phyloP scores from a whole-genome alignment of 2,329 filamentous ascomycete genomes.

The Rugonectria rugulosa region DNA sequence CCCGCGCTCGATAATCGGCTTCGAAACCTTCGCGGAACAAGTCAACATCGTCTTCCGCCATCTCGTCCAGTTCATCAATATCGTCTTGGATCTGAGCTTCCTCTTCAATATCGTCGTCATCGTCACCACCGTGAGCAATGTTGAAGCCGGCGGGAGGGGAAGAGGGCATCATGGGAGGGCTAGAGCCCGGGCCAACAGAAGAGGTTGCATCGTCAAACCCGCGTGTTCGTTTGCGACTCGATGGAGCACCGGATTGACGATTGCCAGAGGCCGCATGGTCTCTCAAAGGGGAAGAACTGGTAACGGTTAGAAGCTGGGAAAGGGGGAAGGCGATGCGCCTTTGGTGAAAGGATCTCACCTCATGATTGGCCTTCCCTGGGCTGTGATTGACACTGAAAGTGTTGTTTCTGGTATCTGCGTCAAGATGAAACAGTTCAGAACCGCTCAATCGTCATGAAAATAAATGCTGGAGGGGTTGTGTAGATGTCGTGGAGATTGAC shows the following conservation, averaged over 20 bases:
- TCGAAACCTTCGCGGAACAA: constrained; percentile 78
- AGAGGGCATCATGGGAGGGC: constrained; percentile 64
- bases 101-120: constrained; percentile 76
- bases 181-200: constrained; percentile 61
- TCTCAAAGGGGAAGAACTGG: constrained; percentile 85
- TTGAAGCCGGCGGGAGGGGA: constrained; percentile 67
- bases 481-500: constrained; percentile 29
- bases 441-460: constrained; percentile 2
- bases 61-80: constrained; percentile 80
- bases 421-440: not conserved
- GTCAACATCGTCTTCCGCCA: constrained; percentile 82
- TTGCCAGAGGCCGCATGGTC: constrained; percentile 85
- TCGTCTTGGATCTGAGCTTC: constrained; percentile 77
- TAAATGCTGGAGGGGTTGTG: constrained; percentile 16
- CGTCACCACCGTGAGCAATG: constrained; percentile 72
- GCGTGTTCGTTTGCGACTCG: constrained; percentile 64
- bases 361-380: constrained; percentile 19
- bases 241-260: constrained; percentile 66
- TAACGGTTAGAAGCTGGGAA: constrained; percentile 18
- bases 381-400: not conserved
- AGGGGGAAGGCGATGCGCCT: not conserved
- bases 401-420: constrained; percentile 3
- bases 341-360: constrained; percentile 12
- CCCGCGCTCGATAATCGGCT: constrained; percentile 72
- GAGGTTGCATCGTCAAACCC: constrained; percentile 60